Evolutionary conservation across 2,329 filamentous ascomycete genomes (phyloP).

Genomic region (Sporothrix brunneoviolacea): DNA sequence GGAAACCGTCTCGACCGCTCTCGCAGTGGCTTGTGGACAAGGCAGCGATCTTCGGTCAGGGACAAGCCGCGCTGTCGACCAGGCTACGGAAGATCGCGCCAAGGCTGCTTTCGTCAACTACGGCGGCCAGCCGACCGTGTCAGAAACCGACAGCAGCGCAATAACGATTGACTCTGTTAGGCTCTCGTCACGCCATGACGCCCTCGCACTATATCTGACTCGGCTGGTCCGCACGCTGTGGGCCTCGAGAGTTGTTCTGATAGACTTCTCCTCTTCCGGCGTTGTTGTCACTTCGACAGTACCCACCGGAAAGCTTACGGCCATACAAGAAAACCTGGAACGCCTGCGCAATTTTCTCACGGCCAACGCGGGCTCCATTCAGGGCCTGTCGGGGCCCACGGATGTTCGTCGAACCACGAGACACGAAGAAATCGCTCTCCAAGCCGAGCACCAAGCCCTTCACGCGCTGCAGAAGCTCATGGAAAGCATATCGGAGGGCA

Average conservation of each 20-base stretch:
- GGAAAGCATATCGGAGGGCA: constrained; percentile 87
- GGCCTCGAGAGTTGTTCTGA: constrained; percentile 70
- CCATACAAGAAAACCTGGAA: constrained; percentile 74
- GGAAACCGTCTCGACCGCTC: constrained; percentile 81
- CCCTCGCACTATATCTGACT: constrained; percentile 79
- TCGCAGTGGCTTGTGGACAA: constrained; percentile 93
- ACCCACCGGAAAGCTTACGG: constrained; percentile 58
- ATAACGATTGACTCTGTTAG: constrained; percentile 74
- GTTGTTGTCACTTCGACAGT: constrained; percentile 63
- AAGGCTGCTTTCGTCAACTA: constrained; percentile 86
- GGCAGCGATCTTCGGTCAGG: constrained; percentile 68
- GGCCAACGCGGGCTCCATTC: constrained; percentile 84
- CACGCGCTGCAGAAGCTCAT: constrained; percentile 81
- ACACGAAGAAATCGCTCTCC: constrained; percentile 84
- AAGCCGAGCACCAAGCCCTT: constrained; percentile 89
- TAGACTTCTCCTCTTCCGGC: constrained; percentile 60
- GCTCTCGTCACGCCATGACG: constrained; percentile 83
- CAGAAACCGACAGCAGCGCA: constrained; percentile 66
- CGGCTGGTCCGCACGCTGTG: constrained; percentile 85
- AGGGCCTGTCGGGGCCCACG: constrained; percentile 86
- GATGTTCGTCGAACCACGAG: constrained; percentile 73
- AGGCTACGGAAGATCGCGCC: constrained; percentile 77
- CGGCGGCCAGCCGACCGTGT: constrained; percentile 78
- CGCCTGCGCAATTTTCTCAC: constrained; percentile 75
- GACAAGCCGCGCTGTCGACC: constrained; percentile 72